Evolutionary conservation across 2,329 filamentous ascomycete species (phyloP), one percentile per base, ranked within the genome.

Genomic region (Ophiostoma angusticollis): DNA sequence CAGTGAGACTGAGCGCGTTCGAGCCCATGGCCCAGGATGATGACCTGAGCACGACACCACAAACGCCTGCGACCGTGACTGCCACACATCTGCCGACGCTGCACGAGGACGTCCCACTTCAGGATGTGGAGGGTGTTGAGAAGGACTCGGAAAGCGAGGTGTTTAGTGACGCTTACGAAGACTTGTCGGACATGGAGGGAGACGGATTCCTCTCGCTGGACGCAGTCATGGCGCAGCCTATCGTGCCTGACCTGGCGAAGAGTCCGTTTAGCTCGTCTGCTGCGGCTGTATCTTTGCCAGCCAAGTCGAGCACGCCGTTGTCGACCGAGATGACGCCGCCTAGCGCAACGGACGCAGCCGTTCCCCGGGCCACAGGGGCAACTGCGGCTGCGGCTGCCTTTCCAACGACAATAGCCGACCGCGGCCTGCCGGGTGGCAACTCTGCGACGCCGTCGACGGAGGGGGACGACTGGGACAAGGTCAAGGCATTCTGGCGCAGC

Each of bases 141-240:
- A 33, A 41, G 5, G 37, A 42, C n/a, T 30, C 19, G 16, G 45
- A 44, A 12, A 39, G 22, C 35, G 78, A 71, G 44, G 68, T 83
- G 18, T 87, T 84, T 53, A 84, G 78, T 47, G 83, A 87, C 56
- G 82, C 82, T 1, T 79, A 79, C 39, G 83, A 87, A 56, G 79
- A 85, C 44, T 61, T 80, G 0, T 73, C 72, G 0, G 77, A 84
- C 12, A 52, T 67, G 4, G 77, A 80, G 28, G 70, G 69, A 2
- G 71, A 72, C 33, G 81, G 78, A 0, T 87, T 84, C 50, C 65
- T 75, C 51, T 86, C 80, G 5, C 64, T 87, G 7, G 70, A 86
- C 55, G 82, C 82, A 9, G 72, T 86, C 8, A 68, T 84, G 1
- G 71, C 78, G 16, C 74, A 68, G 33, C 74, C 80, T 4, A 49